A percentile compares a stretch with the other conserved stretches of the same genome.
Conservation (phyloP, 2,329 filamentous ascomycete species). For the Sporothrix luriei region DNA sequence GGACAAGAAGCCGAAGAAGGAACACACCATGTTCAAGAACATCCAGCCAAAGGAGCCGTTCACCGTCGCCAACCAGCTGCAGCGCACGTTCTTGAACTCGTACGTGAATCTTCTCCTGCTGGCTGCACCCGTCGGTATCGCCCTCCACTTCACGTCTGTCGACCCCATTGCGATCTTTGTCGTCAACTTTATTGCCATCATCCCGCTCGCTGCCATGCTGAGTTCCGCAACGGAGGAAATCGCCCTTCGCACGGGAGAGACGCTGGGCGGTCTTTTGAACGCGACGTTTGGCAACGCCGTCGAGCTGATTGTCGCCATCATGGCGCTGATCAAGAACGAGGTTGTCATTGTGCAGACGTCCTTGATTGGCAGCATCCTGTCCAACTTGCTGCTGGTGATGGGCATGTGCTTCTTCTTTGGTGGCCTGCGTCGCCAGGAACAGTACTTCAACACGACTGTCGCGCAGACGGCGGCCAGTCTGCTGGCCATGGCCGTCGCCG, state of each 20-base stretch:
- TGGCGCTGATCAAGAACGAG: constrained; percentile 73
- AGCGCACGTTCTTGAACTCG: constrained; percentile 74
- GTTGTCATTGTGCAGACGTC: constrained; percentile 90
- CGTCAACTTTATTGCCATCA: constrained; percentile 91
- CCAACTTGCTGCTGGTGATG: constrained; percentile 84
- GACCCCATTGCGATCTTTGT: constrained; percentile 71
- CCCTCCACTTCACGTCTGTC: constrained; percentile 59
- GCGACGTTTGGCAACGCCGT: constrained; percentile 90
- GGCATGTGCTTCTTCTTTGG: constrained; percentile 93
- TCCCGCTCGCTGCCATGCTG: constrained; percentile 81
- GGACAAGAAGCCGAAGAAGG: constrained; percentile 46
- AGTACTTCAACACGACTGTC: constrained; percentile 89
- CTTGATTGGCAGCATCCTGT: constrained; percentile 86
- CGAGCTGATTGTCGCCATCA: constrained; percentile 84
- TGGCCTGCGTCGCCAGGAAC: constrained; percentile 74
- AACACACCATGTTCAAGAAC: constrained; percentile 49
- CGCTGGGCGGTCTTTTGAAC: constrained; percentile 83
- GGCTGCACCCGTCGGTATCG: constrained; percentile 78
- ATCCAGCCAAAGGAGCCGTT: constrained; percentile 58
- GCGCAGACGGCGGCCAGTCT: constrained; percentile 86
- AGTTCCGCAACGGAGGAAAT: constrained; percentile 88
- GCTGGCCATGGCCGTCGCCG: constrained; percentile 75
- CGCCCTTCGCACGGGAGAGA: constrained; percentile 78
- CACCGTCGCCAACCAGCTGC: constrained; percentile 66
- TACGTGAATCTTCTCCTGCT: constrained; percentile 85